These are phyloP conservation scores for Termitomyces sp. DNA, from an alignment of 768 basidiomycete species.

Conservation along the genomic window DNA sequence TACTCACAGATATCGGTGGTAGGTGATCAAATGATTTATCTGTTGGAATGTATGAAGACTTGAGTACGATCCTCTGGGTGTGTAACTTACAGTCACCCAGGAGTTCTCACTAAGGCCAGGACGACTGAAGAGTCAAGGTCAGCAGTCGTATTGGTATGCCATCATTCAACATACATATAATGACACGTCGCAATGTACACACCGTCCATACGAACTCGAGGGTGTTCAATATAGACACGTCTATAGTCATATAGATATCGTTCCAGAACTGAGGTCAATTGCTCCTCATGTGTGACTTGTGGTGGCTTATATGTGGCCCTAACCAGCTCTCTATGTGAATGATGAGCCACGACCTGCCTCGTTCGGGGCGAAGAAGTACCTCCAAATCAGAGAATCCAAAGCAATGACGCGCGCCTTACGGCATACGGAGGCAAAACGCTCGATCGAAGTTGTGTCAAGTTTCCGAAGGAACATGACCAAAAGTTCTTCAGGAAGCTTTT, in stretches of 20 bases:
- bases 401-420: constrained; percentile 72
- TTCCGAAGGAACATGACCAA: constrained; percentile 60
- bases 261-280: constrained; percentile 44
- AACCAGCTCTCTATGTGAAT: constrained; percentile 54
- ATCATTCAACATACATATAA: constrained; percentile 57
- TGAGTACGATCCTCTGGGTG: not conserved
- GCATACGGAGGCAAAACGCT: constrained; percentile 71
- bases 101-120: constrained; percentile 72
- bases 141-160: not conserved
- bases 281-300: constrained; percentile 54
- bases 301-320: constrained; percentile 65
- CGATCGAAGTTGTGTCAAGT: constrained; percentile 64
- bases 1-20: constrained; percentile 83
- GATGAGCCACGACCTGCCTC: not conserved
- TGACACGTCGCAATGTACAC: constrained; percentile 92
- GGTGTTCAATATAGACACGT: constrained; percentile 76
- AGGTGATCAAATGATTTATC: constrained; percentile 85
- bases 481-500: constrained; percentile 70
- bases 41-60: constrained; percentile 22
- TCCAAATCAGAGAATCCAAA: constrained; percentile 71
- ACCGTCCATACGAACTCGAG: constrained; percentile 80
- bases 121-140: not conserved
- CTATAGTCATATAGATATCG: constrained; percentile 64
- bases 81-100: constrained; percentile 73
- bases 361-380: constrained; percentile 35